These are phyloP conservation scores for Suillus sp. DNA, from an alignment of 768 basidiomycete species.

Conservation along the genomic window DNA sequence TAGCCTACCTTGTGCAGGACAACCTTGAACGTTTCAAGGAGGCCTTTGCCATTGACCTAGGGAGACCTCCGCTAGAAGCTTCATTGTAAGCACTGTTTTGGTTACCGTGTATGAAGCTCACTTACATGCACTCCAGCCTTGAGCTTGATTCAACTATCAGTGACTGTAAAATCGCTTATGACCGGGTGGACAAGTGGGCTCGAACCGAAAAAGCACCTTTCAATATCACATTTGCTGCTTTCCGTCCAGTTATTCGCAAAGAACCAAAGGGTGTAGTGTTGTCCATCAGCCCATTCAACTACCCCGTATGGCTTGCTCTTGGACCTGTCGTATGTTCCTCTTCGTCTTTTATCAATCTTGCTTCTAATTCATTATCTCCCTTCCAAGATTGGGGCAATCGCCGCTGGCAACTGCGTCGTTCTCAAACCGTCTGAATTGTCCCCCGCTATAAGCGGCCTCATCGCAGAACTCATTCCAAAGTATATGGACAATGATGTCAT, in stretches of 20 bases:
- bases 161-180: constrained; percentile 58
- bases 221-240: constrained; percentile 53
- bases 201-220: constrained; percentile 62
- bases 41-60: constrained; percentile 62
- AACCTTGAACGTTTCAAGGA: constrained; percentile 62
- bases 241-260: constrained; percentile 67
- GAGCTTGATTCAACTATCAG: constrained; percentile 58
- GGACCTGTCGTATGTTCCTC: constrained; percentile 53
- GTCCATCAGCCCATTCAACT: constrained; percentile 76
- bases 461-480: constrained; percentile 69
- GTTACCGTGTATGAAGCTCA: neutral
- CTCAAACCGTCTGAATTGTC: constrained; percentile 79
- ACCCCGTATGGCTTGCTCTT: constrained; percentile 62
- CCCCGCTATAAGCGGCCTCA: constrained; percentile 54
- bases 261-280: constrained; percentile 78
- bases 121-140: constrained; percentile 43
- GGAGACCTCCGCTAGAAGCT: constrained; percentile 60
- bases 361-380: constrained; percentile 1
- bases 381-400: constrained; percentile 64
- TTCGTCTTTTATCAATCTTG: neutral
- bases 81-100: constrained; percentile 46
- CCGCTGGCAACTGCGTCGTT: constrained; percentile 72
- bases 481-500: constrained; percentile 72
- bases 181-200: constrained; percentile 74
- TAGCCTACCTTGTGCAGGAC: constrained; percentile 75